Percentiles rank a stretch among this genome's conserved stretches.
phyloP scores from a whole-genome alignment of 441 rosid species.

The Eruca vesicaria region DNA sequence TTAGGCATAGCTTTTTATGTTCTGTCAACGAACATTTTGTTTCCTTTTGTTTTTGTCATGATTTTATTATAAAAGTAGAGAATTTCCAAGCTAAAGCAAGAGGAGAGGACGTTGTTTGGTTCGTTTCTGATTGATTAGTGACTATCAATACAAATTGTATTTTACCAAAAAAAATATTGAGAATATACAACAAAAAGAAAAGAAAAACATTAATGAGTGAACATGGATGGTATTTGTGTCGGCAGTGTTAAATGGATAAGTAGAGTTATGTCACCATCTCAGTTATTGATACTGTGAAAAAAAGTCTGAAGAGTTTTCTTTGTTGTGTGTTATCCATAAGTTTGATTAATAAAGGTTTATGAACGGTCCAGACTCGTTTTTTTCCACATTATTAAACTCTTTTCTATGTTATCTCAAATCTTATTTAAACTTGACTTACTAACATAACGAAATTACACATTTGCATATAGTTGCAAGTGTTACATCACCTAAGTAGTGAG shows the following conservation, averaged over 20 bases:
- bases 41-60: constrained; percentile 6
- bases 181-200: background rate
- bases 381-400: too few species aligned
- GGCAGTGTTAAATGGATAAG: constrained; percentile 15
- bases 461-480: background rate
- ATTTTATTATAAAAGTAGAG: background rate
- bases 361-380: background rate
- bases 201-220: background rate
- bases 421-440: background rate
- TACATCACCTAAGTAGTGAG: background rate
- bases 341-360: background rate
- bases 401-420: background rate
- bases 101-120: background rate
- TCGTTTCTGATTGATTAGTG: background rate
- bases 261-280: background rate
- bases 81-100: background rate
- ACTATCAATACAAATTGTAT: background rate
- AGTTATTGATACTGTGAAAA: background rate
- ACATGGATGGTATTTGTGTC: constrained; percentile 23
- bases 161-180: too few species aligned
- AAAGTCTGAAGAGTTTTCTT: background rate
- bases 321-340: background rate
- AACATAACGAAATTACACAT: background rate
- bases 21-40: constrained; percentile 14
- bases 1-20: background rate